Percentiles rank a stretch among this genome's conserved stretches.
Conservation (phyloP, 768 basidiomycete genomes). For the Suillus lakei region DNA sequence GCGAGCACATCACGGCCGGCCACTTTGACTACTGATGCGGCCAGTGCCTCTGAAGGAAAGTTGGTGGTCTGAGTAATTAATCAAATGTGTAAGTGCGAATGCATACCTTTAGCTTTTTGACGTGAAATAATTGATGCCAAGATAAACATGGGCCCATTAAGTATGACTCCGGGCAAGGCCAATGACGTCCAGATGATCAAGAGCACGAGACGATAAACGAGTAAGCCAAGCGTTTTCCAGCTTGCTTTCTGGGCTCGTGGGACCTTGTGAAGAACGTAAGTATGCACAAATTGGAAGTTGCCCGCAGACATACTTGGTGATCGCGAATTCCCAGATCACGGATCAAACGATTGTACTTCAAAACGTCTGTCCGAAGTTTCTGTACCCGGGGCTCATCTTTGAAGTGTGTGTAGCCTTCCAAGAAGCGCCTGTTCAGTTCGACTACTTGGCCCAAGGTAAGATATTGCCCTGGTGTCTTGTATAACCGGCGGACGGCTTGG, state of each 20-base stretch:
- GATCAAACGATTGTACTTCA: conserved; percentile 88
- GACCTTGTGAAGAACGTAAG: conserved; percentile 52
- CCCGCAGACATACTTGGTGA: conserved; percentile 68
- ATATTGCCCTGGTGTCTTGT: conserved; percentile 93
- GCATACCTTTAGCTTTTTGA: conserved; percentile 83
- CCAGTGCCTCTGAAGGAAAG: conserved; percentile 78
- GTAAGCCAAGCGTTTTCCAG: conserved; percentile 85
- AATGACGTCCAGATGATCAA: conserved; percentile 81
- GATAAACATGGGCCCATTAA: conserved; percentile 94
- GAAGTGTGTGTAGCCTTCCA: conserved; percentile 92
- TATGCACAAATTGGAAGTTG: conserved; percentile 7
- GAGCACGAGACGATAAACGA: conserved; percentile 81
- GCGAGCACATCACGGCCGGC: conserved; percentile 96
- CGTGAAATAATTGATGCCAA: conserved; percentile 87
- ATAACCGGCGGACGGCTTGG: conserved; percentile 91
- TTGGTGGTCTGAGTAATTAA: conserved; percentile 5
- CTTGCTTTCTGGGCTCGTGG: conserved; percentile 84
- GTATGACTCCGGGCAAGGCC: conserved; percentile 87
- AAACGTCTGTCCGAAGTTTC: conserved; percentile 76
- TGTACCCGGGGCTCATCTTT: conserved; percentile 91
- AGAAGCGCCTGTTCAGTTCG: conserved; percentile 88
- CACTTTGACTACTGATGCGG: conserved; percentile 93
- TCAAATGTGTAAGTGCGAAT: not conserved
- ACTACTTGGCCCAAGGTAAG: conserved; percentile 95
- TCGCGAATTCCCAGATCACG: conserved; percentile 91